phyloP scores from a whole-genome alignment of 164 flowering plant species.

The Magnolia changhungtana region DNA sequence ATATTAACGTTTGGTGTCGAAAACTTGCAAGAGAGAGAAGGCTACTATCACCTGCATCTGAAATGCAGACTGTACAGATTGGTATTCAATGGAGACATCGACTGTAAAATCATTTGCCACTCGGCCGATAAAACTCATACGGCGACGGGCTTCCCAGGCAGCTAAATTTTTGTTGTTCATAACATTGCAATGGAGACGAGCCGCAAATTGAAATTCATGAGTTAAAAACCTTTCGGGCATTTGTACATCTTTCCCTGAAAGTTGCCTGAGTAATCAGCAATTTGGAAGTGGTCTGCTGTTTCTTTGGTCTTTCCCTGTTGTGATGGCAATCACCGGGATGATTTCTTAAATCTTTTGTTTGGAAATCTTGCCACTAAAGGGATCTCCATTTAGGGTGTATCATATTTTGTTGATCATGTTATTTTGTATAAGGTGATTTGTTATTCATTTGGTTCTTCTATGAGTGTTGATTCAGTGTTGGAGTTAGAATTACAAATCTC shows the following conservation, averaged over 20 bases:
- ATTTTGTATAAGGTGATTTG: conserved; percentile 3
- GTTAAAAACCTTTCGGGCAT: not conserved
- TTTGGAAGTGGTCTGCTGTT: not conserved
- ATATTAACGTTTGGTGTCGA: not conserved
- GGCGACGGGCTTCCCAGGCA: not conserved
- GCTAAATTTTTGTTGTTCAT: too few relatives aligned
- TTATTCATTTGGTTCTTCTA: not conserved
- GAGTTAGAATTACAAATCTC: not conserved
- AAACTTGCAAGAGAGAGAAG: not conserved
- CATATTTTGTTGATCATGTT: not conserved
- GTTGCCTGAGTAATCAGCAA: not conserved
- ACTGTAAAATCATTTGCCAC: not conserved
- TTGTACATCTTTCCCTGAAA: not conserved
- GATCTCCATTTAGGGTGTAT: not conserved
- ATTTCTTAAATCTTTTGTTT: not conserved
- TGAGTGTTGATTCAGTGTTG: not conserved
- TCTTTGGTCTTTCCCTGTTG: not conserved
- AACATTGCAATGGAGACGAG: too few relatives aligned
- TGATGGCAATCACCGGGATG: not conserved
- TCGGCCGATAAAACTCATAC: conserved; percentile 1
- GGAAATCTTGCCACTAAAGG: not conserved
- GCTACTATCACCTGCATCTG: not conserved
- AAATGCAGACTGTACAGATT: not conserved
- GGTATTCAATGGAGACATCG: not conserved
- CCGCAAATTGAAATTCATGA: not conserved